Evolutionary conservation across 1,284 basidiomycete species (phyloP), one percentile per base, ranked within the genome.

Genomic region (Pseudomicrostroma phylloplanum): DNA sequence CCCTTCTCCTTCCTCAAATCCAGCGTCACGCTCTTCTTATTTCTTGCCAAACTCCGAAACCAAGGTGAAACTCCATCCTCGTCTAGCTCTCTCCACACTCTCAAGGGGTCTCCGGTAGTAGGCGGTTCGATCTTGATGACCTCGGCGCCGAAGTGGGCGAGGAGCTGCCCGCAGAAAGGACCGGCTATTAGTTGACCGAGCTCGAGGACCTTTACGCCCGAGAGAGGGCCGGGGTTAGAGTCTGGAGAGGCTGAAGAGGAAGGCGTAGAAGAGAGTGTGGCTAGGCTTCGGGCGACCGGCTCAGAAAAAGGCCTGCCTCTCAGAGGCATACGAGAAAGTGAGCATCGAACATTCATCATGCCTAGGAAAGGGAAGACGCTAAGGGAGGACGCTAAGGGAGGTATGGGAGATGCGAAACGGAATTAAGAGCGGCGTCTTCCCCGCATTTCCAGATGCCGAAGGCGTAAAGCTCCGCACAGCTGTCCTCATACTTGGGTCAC

Each of bases 51-150:
- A 36, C 57, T 58, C 25, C 57, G 46, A 25, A 39, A 60, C 58
- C 58, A 60, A 19, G 58, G 58, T 9, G 36, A 41, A n/a, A 23
- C 40, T 17, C 58, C 58, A 40, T 60, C 58, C 48, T 58, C 56
- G 36, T 60, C 58, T 2, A 60, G 41, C 41, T 60, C 58, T 15
- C 58, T 23, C 58, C 58, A 60, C 7, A 55, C 40, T 7, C 58
- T 48, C 55, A 60, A 39, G 26, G 58, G 58, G 26, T 60, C 58
- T 15, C 58, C 58, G 7, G 21, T 19, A n/a, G 36, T 36, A 15
- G 58, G 58, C 15, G 58, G 51, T 40, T 60, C 58, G 19, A 60
- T 21, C 55, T 60, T 60, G 58, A 60, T 56, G 51, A 60, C 58
- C 15, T 60, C 58, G 36, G 58, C 58, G 36, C 58, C 58, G 17